Evolutionary conservation across 306 rosid genomes (phyloP).

Genomic region (Cucurbita maxima): DNA sequence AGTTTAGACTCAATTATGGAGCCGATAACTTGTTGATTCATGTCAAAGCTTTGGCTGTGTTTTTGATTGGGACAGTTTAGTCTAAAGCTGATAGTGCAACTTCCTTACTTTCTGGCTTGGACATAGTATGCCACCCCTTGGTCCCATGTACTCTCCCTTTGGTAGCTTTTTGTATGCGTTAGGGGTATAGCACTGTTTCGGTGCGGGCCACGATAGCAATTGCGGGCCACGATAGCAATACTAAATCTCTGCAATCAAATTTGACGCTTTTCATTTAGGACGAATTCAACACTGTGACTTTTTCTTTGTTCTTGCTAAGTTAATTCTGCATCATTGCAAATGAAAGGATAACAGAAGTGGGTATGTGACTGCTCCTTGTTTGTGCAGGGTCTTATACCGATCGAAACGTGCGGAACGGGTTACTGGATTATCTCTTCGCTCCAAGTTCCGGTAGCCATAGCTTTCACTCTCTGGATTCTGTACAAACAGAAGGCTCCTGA

Average conservation of each 20-base stretch:
- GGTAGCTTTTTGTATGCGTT: not conserved
- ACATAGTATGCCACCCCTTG: not conserved
- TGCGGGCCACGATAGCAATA: too few relatives aligned
- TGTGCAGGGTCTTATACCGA: conserved; percentile 46
- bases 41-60: not conserved
- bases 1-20: not conserved
- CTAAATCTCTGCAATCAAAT: too few relatives aligned
- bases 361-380: not conserved
- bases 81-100: not conserved
- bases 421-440: conserved; percentile 65
- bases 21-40: not conserved
- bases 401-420: conserved; percentile 62
- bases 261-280: too few relatives aligned
- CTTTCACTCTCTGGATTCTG: conserved; percentile 57
- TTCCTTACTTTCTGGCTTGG: not conserved
- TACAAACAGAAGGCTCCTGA: conserved; percentile 29
- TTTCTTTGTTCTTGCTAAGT: not conserved
- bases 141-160: not conserved
- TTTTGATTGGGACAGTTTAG: not conserved
- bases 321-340: not conserved
- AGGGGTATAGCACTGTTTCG: too few relatives aligned
- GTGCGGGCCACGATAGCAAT: too few relatives aligned
- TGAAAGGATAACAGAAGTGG: not conserved
- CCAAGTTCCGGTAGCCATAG: conserved; percentile 67
- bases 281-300: not conserved